These are phyloP conservation scores for Aureobasidium vineae DNA, from an alignment of 2,329 filamentous ascomycete species.

Conservation along the genomic window DNA sequence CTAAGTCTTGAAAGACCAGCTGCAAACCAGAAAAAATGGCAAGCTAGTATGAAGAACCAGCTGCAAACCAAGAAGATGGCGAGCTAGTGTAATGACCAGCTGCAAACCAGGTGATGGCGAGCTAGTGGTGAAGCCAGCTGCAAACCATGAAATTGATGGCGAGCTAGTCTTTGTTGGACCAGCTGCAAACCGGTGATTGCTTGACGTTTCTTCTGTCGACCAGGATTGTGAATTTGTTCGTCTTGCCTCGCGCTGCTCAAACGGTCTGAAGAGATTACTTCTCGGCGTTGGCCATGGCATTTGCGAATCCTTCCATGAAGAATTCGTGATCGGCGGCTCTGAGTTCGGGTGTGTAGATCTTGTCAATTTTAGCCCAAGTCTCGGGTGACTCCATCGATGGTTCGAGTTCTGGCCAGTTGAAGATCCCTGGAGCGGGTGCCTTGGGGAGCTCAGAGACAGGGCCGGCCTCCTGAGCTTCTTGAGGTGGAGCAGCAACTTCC, in stretches of 20 bases:
- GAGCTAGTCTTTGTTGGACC: conserved; percentile 12
- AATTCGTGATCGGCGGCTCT: background rate
- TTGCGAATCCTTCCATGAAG: background rate
- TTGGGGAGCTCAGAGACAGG: background rate
- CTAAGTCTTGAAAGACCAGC: background rate
- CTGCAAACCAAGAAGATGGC: conserved; percentile 11
- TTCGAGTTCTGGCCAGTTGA: conserved; percentile 7
- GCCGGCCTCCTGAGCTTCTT: background rate
- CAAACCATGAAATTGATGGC: conserved; percentile 4
- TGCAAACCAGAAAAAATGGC: conserved; percentile 9
- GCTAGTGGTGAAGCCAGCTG: conserved; percentile 16
- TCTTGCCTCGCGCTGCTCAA: background rate
- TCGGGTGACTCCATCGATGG: background rate
- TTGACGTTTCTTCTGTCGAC: conserved; percentile 4
- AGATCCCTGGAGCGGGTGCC: background rate
- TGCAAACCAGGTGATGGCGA: conserved; percentile 12
- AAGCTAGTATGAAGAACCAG: conserved; percentile 7
- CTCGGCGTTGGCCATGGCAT: background rate
- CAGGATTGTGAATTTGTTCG: background rate
- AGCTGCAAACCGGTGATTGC: conserved; percentile 4
- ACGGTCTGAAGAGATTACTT: background rate
- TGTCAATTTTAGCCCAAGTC: background rate
- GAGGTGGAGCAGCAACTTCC: background rate
- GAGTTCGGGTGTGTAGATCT: conserved; percentile 11
- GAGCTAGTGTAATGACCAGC: conserved; percentile 9